Evolutionary conservation across 495 filamentous ascomycete species (phyloP).

Genomic region (Tuber melanosporum): DNA sequence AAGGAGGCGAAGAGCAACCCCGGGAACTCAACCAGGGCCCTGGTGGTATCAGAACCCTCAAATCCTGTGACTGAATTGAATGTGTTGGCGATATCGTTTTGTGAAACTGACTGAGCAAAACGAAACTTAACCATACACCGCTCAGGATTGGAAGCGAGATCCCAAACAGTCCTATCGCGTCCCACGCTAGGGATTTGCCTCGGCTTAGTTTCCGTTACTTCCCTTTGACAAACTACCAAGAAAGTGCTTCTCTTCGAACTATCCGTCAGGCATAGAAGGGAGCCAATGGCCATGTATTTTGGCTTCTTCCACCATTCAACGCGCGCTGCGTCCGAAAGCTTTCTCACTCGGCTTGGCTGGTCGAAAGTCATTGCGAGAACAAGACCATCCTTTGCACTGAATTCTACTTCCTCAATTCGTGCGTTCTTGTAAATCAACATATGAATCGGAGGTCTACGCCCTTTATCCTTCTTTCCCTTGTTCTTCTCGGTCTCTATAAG

Average conservation of each 20-base stretch:
- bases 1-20: conserved; percentile 63
- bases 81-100: conserved; percentile 22
- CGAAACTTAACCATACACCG: conserved; percentile 39
- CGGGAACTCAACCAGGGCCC: conserved; percentile 60
- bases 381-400: conserved; percentile 51
- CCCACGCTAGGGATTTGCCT: not conserved
- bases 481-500: conserved; percentile 18
- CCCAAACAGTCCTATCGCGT: conserved; percentile 23
- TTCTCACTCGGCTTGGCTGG: conserved; percentile 47
- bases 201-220: conserved; percentile 3
- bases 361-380: conserved; percentile 52
- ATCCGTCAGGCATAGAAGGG: conserved; percentile 55
- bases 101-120: conserved; percentile 25
- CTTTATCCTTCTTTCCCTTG: conserved; percentile 9
- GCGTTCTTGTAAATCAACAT: conserved; percentile 46
- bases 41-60: not conserved
- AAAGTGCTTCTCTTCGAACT: conserved; percentile 50
- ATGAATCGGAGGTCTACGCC: not conserved
- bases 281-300: conserved; percentile 53
- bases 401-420: conserved; percentile 42
- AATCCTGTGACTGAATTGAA: conserved; percentile 6
- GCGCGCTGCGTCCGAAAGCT: conserved; percentile 40
- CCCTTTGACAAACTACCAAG: conserved; percentile 48
- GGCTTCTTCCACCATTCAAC: conserved; percentile 57
- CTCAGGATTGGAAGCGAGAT: conserved; percentile 35